Evolutionary conservation across 2,329 filamentous ascomycete genomes (phyloP).

Genomic region (Dothiorella sarmentorum): DNA sequence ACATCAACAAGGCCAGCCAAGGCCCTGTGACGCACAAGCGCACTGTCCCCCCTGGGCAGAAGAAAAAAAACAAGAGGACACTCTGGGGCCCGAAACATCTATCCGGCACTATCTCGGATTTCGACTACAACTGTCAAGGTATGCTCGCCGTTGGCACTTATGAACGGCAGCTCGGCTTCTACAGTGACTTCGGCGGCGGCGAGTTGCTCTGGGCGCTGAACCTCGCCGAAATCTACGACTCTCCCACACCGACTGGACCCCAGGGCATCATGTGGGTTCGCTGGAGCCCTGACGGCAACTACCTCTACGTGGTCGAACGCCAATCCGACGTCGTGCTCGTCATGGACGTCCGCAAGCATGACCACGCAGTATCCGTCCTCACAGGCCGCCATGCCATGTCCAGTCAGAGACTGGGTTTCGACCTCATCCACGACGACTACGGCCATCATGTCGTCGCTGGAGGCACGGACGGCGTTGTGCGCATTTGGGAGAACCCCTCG

Average conservation of each 20-base stretch:
- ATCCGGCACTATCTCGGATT: conserved; percentile 50
- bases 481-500: conserved; percentile 38
- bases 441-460: conserved; percentile 58
- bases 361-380: conserved; percentile 50
- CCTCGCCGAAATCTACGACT: no score
- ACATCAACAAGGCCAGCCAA: conserved; percentile 43
- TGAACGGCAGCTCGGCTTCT: conserved; percentile 55
- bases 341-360: conserved; percentile 58
- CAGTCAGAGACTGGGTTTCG: conserved; percentile 56
- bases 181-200: conserved; percentile 49
- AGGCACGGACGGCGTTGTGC: conserved; percentile 53
- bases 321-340: conserved; percentile 54
- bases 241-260: no score
- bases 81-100: conserved; percentile 47
- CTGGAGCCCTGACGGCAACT: conserved; percentile 57
- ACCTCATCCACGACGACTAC: conserved; percentile 39
- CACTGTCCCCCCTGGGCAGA: conserved; percentile 33
- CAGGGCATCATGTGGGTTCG: conserved; percentile 53
- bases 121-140: conserved; percentile 47
- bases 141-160: conserved; percentile 57
- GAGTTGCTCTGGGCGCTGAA: conserved; percentile 30
- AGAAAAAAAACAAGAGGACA: conserved; percentile 30
- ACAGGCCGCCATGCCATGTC: conserved; percentile 43
- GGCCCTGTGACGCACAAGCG: conserved; percentile 31
- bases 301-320: conserved; percentile 58